Evolutionary conservation across 306 rosid genomes (phyloP).

Genomic region (Ceratonia siliqua): DNA sequence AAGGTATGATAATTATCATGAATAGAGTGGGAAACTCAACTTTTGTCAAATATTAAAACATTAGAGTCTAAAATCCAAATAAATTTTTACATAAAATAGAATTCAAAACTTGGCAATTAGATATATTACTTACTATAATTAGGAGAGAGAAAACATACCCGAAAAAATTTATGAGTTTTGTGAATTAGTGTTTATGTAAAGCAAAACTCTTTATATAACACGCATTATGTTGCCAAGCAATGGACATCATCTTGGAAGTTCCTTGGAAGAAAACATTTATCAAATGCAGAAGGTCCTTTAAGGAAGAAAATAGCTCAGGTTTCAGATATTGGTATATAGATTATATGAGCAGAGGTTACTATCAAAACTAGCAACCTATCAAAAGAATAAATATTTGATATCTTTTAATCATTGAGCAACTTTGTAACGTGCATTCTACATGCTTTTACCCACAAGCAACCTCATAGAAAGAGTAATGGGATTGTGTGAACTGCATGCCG

Average conservation of each 20-base stretch:
- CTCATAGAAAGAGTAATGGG: background rate
- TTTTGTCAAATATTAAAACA: too few relatives aligned
- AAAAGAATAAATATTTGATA: background rate
- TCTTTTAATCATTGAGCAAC: slow-evolving; percentile 26
- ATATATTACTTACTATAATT: too few relatives aligned
- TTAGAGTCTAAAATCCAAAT: too few relatives aligned
- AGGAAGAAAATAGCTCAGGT: background rate
- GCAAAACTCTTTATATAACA: background rate
- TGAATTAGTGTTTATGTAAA: background rate
- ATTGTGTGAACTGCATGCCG: background rate
- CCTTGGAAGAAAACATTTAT: slow-evolving; percentile 30
- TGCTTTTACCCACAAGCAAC: slow-evolving; percentile 35
- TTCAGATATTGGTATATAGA: background rate
- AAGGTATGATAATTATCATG: too few relatives aligned
- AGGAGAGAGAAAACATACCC: too few relatives aligned
- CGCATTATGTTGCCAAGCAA: background rate
- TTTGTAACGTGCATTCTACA: slow-evolving; percentile 30
- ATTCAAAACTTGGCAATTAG: too few relatives aligned
- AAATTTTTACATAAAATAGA: too few relatives aligned
- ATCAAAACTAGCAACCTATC: background rate
- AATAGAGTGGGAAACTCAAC: too few relatives aligned
- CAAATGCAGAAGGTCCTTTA: background rate
- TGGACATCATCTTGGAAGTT: background rate
- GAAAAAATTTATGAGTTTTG: too few relatives aligned
- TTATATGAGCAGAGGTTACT: background rate